phyloP scores from a whole-genome alignment of 345 rosid genomes.

The Schrenkiella parvula region DNA sequence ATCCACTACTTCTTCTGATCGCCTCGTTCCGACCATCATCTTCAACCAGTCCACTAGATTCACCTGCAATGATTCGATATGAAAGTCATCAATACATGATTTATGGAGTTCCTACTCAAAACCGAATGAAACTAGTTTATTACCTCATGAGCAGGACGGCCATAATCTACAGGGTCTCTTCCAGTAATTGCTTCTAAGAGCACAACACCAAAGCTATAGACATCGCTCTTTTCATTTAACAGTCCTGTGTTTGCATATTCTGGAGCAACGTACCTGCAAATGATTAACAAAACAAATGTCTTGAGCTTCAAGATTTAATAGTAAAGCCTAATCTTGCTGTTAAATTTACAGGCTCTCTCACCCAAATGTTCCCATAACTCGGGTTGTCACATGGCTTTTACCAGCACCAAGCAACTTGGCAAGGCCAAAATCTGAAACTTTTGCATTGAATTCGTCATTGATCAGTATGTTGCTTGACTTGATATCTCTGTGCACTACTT shows the following conservation, averaged over 20 bases:
- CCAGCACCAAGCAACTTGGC: conserved; percentile 97
- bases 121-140: not conserved
- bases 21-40: conserved; percentile 90
- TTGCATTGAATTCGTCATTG: conserved; percentile 80
- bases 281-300: not conserved
- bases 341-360: conserved; percentile 11
- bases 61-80: conserved; percentile 40
- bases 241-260: conserved; percentile 97
- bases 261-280: conserved; percentile 90
- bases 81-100: not conserved
- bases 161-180: conserved; percentile 94
- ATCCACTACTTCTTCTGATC: conserved; percentile 89
- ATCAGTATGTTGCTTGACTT: conserved; percentile 93
- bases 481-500: conserved; percentile 95
- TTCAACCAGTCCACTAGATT: conserved; percentile 96
- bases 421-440: conserved; percentile 92
- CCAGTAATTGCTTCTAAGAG: conserved; percentile 88
- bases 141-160: conserved; percentile 85
- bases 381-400: conserved; percentile 90
- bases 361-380: conserved; percentile 99
- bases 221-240: conserved; percentile 95
- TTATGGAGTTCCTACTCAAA: not conserved
- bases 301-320: not conserved
- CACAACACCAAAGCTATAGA: conserved; percentile 90
- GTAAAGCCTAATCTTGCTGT: not conserved